phyloP scores from a whole-genome alignment of 73 alveolate species.

The Tetrahymena malaccensis region DNA sequence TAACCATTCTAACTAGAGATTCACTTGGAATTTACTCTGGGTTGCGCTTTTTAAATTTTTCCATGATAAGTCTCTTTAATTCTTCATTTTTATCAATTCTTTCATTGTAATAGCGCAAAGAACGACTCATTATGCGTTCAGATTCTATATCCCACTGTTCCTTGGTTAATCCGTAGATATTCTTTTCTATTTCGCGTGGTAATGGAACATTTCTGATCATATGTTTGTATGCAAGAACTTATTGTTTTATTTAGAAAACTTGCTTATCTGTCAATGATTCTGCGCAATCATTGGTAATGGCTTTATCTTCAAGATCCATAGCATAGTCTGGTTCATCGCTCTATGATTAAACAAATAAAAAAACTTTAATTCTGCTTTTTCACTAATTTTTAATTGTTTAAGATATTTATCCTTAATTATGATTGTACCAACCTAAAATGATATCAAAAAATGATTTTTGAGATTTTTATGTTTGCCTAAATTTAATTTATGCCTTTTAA shows the following conservation, averaged over 20 bases:
- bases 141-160: conserved; percentile 26
- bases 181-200: conserved; percentile 27
- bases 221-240: conserved; percentile 21
- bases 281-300: not conserved
- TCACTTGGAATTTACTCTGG: conserved; percentile 12
- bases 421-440: not conserved
- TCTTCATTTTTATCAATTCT: conserved; percentile 38
- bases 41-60: conserved; percentile 11
- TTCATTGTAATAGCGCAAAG: conserved; percentile 25
- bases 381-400: not conserved
- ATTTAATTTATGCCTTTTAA: not conserved
- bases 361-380: not conserved
- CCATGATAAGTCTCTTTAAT: conserved; percentile 17
- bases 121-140: conserved; percentile 12
- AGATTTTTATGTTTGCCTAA: not conserved
- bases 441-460: too few species aligned
- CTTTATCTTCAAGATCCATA: not conserved
- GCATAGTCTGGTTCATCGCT: not conserved
- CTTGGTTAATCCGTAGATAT: conserved; percentile 5
- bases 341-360: not conserved
- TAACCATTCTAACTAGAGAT: not conserved
- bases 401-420: not conserved
- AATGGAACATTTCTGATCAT: conserved; percentile 5
- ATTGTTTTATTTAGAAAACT: conserved; percentile 8
- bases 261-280: conserved; percentile 16